Percentiles rank a stretch among this genome's conserved stretches.
Evolutionary conservation across 1,284 basidiomycete genomes (phyloP).

Genomic region (Chondrostereum purpureum): DNA sequence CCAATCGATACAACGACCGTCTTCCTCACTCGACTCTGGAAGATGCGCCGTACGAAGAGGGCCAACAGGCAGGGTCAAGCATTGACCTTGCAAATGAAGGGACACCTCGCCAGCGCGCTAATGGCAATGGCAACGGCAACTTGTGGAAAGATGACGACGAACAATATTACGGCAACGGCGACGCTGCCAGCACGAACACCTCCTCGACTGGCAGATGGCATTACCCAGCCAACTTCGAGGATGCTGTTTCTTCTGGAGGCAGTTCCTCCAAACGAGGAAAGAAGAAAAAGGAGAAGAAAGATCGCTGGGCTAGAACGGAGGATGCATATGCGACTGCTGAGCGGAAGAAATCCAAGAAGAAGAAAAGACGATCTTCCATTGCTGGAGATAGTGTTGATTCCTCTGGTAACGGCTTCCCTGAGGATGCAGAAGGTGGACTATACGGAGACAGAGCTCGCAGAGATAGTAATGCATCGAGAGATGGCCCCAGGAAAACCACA

Average conservation of each 20-base stretch:
- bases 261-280: slow-evolving; percentile 39
- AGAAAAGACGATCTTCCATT: slow-evolving; percentile 45
- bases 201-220: slow-evolving; percentile 59
- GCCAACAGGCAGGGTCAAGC: slow-evolving; percentile 53
- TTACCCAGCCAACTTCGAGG: slow-evolving; percentile 77
- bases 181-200: slow-evolving; percentile 23
- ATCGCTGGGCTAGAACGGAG: slow-evolving; percentile 77
- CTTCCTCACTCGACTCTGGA: slow-evolving; percentile 68
- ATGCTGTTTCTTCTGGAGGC: slow-evolving; percentile 38
- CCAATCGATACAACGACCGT: slow-evolving; percentile 79
- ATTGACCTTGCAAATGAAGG: slow-evolving; percentile 37
- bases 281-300: slow-evolving; percentile 72
- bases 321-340: slow-evolving; percentile 63
- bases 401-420: slow-evolving; percentile 50
- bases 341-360: slow-evolving; percentile 40
- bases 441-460: slow-evolving; percentile 37
- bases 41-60: slow-evolving; percentile 70
- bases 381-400: slow-evolving; percentile 39
- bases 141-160: slow-evolving; percentile 72
- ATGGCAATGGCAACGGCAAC: slow-evolving; percentile 31
- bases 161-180: slow-evolving; percentile 51
- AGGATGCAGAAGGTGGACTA: slow-evolving; percentile 61
- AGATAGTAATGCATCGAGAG: slow-evolving; percentile 13
- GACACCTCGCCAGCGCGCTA: slow-evolving; percentile 26
- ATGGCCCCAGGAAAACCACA: slow-evolving; percentile 15